Percentiles rank a stretch among this genome's conserved stretches.
Conservation (phyloP, 2,329 filamentous ascomycete genomes). For the Colletotrichum theobromicola region DNA sequence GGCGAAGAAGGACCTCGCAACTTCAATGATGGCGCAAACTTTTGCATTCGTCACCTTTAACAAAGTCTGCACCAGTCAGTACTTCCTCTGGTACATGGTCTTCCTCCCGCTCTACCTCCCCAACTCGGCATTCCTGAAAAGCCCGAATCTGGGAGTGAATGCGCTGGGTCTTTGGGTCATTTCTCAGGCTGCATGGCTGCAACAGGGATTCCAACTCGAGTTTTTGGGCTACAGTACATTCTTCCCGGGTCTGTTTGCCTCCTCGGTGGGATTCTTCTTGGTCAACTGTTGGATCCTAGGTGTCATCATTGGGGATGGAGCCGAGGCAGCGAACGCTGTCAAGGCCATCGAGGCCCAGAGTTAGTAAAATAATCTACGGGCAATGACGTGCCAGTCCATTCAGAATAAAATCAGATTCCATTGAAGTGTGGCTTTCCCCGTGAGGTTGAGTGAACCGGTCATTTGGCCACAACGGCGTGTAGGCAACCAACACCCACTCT, state of each 20-base stretch:
- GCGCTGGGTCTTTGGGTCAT: conserved; percentile 77
- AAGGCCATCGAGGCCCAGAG: not conserved
- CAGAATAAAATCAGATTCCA: not conserved
- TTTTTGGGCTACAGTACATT: conserved; percentile 85
- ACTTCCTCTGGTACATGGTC: conserved; percentile 98
- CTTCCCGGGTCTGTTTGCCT: conserved; percentile 79
- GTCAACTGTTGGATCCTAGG: conserved; percentile 89
- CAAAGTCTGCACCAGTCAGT: conserved; percentile 99
- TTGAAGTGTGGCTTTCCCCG: not conserved
- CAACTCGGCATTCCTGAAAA: conserved; percentile 71
- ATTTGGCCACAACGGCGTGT: not conserved
- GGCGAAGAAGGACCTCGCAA: conserved; percentile 81
- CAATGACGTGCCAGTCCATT: not conserved
- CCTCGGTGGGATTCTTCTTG: conserved; percentile 80
- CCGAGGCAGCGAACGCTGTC: not conserved
- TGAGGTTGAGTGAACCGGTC: not conserved
- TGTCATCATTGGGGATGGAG: conserved; percentile 74
- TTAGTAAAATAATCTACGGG: not conserved
- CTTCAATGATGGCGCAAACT: conserved; percentile 91
- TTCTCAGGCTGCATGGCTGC: conserved; percentile 78
- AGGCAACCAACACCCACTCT: not conserved
- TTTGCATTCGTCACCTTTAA: conserved; percentile 98
- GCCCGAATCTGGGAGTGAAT: conserved; percentile 63
- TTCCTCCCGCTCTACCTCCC: conserved; percentile 93
- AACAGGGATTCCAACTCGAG: conserved; percentile 77